Conservation (phyloP, 768 basidiomycete genomes). For the Kwoniella newhampshirensis region DNA sequence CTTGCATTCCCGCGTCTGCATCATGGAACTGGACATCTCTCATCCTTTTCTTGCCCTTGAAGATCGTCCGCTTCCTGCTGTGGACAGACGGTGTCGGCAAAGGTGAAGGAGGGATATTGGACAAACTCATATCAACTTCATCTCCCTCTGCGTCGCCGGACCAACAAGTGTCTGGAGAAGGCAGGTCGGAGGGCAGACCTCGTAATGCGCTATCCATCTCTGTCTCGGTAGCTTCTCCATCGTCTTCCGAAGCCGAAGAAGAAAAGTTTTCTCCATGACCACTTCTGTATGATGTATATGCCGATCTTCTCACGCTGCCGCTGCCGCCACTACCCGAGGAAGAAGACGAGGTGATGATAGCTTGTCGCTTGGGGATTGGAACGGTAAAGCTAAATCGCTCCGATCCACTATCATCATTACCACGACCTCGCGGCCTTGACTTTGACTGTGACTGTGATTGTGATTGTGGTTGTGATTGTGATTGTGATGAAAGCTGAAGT, state of each 20-base stretch:
- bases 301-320: not conserved
- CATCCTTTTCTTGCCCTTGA: slow-evolving; percentile 10
- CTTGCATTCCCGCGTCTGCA: not conserved
- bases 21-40: slow-evolving; percentile 2
- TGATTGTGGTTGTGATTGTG: too few species aligned
- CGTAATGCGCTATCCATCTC: slow-evolving; percentile 14
- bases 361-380: slow-evolving; percentile 8
- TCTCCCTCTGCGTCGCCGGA: slow-evolving; percentile 8
- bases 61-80: not conserved
- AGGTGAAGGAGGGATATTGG: slow-evolving; percentile 5
- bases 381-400: slow-evolving; percentile 1
- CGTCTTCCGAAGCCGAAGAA: not conserved
- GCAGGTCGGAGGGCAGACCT: too few species aligned
- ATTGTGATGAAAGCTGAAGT: slow-evolving; percentile 2
- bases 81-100: not conserved
- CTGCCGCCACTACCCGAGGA: slow-evolving; percentile 1
- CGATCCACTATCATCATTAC: too few species aligned
- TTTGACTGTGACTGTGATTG: too few species aligned
- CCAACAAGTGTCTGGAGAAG: too few species aligned
- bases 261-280: slow-evolving; percentile 1
- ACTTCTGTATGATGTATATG: not conserved
- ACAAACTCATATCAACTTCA: slow-evolving; percentile 14
- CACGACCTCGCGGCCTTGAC: too few species aligned
- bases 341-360: slow-evolving; percentile 2
- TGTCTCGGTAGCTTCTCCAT: slow-evolving; percentile 7